These are phyloP conservation scores for Diplotaxis tenuifolia DNA, from an alignment of 345 rosid species.

Conservation along the genomic window DNA sequence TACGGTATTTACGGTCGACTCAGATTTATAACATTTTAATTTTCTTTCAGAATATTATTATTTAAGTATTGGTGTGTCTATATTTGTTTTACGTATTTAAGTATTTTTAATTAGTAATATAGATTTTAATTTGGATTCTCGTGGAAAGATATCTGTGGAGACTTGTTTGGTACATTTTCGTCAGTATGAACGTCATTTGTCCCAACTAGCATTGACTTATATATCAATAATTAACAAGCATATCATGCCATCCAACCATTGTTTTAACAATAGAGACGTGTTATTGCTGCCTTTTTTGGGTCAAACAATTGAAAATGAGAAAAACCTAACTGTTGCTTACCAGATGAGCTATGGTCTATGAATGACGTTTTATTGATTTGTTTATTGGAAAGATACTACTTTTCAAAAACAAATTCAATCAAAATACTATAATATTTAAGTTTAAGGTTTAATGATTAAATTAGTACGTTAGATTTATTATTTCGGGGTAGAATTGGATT, in stretches of 20 bases:
- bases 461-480: no score
- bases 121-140: constrained; percentile 16
- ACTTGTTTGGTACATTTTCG: constrained; percentile 23
- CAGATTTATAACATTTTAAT: neutral
- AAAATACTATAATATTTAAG: no score
- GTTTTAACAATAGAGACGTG: neutral
- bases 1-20: constrained; percentile 50
- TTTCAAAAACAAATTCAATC: neutral
- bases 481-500: no score
- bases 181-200: constrained; percentile 29
- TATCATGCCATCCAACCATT: neutral
- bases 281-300: neutral
- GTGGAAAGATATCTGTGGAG: constrained; percentile 7
- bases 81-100: neutral
- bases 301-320: neutral
- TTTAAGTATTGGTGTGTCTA: neutral
- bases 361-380: neutral
- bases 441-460: no score
- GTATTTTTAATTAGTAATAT: neutral
- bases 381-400: neutral
- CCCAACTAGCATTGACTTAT: constrained; percentile 10
- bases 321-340: neutral
- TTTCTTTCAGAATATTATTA: neutral
- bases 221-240: neutral
- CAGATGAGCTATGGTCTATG: neutral